Conservation (phyloP, 768 basidiomycete genomes). For the Lyophyllum atratum region DNA sequence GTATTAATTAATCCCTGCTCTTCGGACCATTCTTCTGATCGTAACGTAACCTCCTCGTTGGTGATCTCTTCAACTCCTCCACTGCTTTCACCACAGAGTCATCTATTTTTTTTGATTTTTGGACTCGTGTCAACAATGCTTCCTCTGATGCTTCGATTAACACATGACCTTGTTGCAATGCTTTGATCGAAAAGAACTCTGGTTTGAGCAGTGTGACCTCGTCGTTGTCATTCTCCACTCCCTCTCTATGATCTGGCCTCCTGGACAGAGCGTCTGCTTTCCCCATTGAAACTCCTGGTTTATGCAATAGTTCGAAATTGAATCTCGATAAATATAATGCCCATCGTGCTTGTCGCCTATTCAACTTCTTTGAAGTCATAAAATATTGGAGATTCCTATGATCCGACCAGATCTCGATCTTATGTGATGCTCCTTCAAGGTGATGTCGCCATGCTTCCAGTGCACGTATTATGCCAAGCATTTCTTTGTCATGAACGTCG, state of each 20-base stretch:
- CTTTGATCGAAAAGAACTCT: neutral
- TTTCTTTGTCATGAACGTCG: slow-evolving; percentile 41
- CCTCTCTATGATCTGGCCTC: neutral
- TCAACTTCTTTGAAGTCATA: slow-evolving; percentile 11
- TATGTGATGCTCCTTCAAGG: slow-evolving; percentile 7
- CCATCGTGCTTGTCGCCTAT: slow-evolving; percentile 5
- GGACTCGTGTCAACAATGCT: neutral
- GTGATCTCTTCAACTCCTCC: neutral
- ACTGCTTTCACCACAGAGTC: neutral
- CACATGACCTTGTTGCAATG: no score
- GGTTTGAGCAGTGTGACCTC: neutral
- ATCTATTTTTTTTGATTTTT: no score
- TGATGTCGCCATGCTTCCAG: slow-evolving; percentile 23
- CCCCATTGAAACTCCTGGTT: neutral
- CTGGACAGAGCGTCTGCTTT: neutral
- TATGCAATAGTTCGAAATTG: neutral
- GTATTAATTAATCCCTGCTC: slow-evolving; percentile 24
- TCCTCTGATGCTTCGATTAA: neutral
- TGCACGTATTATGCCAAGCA: slow-evolving; percentile 41
- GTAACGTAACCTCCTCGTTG: no score
- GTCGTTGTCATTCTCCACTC: neutral
- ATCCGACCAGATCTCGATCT: neutral
- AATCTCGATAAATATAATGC: neutral
- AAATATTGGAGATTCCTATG: slow-evolving; percentile 4
- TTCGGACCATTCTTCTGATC: slow-evolving; percentile 21